Percentiles rank a stretch among this genome's conserved stretches.
Evolutionary conservation across 176 grass and related monocot genomes (phyloP).

Genomic region (Stipa capillata): DNA sequence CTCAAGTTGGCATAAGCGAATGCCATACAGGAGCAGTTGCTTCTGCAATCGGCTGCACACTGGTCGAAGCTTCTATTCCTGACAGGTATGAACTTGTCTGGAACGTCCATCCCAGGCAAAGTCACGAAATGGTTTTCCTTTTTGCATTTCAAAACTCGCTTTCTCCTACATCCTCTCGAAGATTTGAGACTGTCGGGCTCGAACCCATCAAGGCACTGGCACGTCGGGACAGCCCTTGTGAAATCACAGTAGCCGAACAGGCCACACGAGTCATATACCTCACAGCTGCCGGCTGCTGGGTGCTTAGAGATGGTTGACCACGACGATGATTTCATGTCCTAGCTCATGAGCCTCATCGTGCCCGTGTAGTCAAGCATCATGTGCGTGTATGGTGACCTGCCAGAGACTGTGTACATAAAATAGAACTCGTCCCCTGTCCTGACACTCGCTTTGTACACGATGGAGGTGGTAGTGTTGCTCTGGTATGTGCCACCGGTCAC

Average conservation of each 20-base stretch:
- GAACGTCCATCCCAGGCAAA: slow-evolving; percentile 26
- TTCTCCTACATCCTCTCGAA: slow-evolving; percentile 25
- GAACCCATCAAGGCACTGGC: slow-evolving; percentile 38
- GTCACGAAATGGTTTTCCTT: not conserved
- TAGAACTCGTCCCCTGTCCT: not conserved
- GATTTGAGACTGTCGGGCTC: not conserved
- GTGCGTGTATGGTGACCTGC: not conserved
- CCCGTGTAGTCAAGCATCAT: slow-evolving; percentile 1
- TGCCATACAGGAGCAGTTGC: slow-evolving; percentile 35
- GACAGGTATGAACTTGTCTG: slow-evolving; percentile 13
- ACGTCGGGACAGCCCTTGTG: not conserved
- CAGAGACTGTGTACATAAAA: not conserved
- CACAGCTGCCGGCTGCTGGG: not conserved
- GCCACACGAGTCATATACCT: slow-evolving; percentile 12
- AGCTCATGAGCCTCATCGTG: not conserved
- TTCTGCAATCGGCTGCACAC: slow-evolving; percentile 22
- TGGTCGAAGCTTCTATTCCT: slow-evolving; percentile 18
- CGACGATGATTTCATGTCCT: not conserved
- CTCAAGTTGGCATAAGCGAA: slow-evolving; percentile 24
- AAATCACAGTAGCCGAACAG: slow-evolving; percentile 19
- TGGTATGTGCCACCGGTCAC: not conserved
- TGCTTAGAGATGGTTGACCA: not conserved
- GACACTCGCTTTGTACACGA: not conserved
- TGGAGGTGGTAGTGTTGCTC: not conserved
- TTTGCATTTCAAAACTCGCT: not conserved